Percentiles rank a stretch among this genome's conserved stretches.
Conservation (phyloP, 2,329 filamentous ascomycete species). For the Venturia asperata region DNA sequence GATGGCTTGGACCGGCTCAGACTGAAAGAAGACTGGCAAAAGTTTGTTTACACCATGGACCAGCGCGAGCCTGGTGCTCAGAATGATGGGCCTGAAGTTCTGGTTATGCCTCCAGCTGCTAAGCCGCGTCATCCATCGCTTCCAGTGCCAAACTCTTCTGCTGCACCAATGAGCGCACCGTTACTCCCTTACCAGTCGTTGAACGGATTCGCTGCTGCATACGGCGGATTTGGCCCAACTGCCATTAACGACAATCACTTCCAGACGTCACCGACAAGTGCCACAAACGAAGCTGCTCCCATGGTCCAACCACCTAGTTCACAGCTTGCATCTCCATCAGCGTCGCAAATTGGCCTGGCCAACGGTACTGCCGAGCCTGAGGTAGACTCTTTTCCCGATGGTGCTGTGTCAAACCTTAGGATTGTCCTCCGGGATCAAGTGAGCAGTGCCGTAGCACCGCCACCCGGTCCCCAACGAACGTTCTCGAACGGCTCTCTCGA, state of each 20-base stretch:
- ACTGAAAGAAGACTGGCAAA: slow-evolving; percentile 66
- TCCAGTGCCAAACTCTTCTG: background rate
- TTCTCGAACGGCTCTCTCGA: slow-evolving; percentile 51
- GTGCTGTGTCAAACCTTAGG: slow-evolving; percentile 45
- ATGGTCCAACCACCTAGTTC: slow-evolving; percentile 4
- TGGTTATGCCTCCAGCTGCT: slow-evolving; percentile 36
- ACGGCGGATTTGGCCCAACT: background rate
- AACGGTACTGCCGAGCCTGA: slow-evolving; percentile 29
- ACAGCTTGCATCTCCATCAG: slow-evolving; percentile 23
- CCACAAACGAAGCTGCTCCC: background rate
- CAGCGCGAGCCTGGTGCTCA: slow-evolving; percentile 63
- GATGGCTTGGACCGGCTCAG: slow-evolving; percentile 76
- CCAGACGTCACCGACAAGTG: slow-evolving; percentile 14
- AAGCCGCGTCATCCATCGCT: slow-evolving; percentile 23
- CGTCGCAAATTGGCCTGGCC: slow-evolving; percentile 20
- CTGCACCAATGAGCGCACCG: background rate
- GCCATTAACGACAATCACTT: slow-evolving; percentile 6
- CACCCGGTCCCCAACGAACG: slow-evolving; percentile 34
- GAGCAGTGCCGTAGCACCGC: slow-evolving; percentile 26
- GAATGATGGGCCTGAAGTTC: slow-evolving; percentile 58
- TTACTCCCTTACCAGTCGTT: slow-evolving; percentile 22
- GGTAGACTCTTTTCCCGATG: slow-evolving; percentile 45
- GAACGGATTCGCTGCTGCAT: slow-evolving; percentile 27
- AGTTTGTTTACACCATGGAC: slow-evolving; percentile 51
- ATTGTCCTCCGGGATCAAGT: slow-evolving; percentile 44